These are phyloP conservation scores for Candida peoriensis DNA, from an alignment of 805 yeast genomes.

Conservation along the genomic window DNA sequence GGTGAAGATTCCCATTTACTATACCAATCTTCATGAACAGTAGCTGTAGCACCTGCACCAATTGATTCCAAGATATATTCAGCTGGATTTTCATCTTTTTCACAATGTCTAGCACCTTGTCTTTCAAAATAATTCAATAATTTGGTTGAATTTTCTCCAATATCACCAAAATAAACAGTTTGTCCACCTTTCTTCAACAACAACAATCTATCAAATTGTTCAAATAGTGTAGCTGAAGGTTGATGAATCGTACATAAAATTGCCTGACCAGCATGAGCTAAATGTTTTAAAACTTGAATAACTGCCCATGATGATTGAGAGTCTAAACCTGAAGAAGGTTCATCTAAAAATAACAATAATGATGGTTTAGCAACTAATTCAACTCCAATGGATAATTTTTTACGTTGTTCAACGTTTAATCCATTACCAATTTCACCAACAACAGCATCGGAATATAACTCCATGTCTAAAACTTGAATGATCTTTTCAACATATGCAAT, in stretches of 20 bases:
- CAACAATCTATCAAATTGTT: slow-evolving; percentile 72
- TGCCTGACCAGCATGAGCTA: slow-evolving; percentile 59
- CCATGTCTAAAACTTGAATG: slow-evolving; percentile 60
- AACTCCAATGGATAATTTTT: slow-evolving; percentile 60
- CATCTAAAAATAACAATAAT: slow-evolving; percentile 55
- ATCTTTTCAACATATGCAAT: slow-evolving; percentile 61
- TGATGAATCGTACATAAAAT: slow-evolving; percentile 77
- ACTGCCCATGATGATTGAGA: slow-evolving; percentile 67
- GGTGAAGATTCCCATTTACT: slow-evolving; percentile 73
- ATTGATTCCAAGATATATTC: slow-evolving; percentile 90
- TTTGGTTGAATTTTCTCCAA: slow-evolving; percentile 53
- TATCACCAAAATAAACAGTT: slow-evolving; percentile 72
- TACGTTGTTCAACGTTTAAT: slow-evolving; percentile 60
- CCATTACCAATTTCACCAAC: slow-evolving; percentile 75
- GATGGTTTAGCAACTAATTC: slow-evolving; percentile 64
- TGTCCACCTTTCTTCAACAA: slow-evolving; percentile 67
- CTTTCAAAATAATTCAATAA: slow-evolving; percentile 63
- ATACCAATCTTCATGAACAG: slow-evolving; percentile 64
- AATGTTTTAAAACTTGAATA: slow-evolving; percentile 53
- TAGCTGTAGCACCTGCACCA: slow-evolving; percentile 82
- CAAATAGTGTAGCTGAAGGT: slow-evolving; percentile 75
- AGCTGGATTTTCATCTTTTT: slow-evolving; percentile 70
- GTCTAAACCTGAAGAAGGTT: slow-evolving; percentile 66
- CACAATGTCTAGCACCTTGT: slow-evolving; percentile 63
- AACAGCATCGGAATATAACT: slow-evolving; percentile 60